Conservation (phyloP, 441 rosid species). For the Erodium moschatum region DNA sequence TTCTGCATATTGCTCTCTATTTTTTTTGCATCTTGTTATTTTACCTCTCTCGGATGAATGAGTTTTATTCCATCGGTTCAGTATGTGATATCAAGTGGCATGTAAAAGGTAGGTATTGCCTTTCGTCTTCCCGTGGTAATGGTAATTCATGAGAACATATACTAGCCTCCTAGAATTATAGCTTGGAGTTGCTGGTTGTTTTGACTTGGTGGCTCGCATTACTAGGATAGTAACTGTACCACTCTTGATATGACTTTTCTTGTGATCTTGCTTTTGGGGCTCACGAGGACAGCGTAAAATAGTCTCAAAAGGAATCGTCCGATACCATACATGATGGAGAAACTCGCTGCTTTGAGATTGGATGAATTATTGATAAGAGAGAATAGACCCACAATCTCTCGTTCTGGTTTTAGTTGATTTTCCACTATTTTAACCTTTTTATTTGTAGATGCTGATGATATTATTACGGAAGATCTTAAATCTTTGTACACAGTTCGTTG, state of each 20-base stretch:
- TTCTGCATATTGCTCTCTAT: conserved; percentile 2
- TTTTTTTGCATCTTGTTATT: neutral
- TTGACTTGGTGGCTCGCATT: neutral
- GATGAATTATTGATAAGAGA: neutral
- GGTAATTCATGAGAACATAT: neutral
- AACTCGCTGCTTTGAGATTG: neutral
- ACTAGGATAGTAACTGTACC: neutral
- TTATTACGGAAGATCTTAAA: neutral
- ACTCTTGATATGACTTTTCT: neutral
- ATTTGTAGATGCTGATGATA: neutral
- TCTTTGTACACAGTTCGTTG: neutral
- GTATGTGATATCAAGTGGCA: neutral
- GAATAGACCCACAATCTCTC: neutral
- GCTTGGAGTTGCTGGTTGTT: neutral
- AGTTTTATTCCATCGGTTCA: neutral
- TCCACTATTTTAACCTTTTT: neutral
- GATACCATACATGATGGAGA: neutral
- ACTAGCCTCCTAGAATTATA: neutral
- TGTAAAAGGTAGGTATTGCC: neutral
- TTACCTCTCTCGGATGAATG: neutral
- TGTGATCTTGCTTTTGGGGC: neutral
- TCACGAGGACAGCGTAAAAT: neutral
- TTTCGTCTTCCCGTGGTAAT: neutral
- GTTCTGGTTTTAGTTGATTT: neutral
- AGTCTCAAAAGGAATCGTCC: neutral